These are phyloP conservation scores for Aspergillus sp. DNA, from an alignment of 2,329 filamentous ascomycete species.

Conservation along the genomic window DNA sequence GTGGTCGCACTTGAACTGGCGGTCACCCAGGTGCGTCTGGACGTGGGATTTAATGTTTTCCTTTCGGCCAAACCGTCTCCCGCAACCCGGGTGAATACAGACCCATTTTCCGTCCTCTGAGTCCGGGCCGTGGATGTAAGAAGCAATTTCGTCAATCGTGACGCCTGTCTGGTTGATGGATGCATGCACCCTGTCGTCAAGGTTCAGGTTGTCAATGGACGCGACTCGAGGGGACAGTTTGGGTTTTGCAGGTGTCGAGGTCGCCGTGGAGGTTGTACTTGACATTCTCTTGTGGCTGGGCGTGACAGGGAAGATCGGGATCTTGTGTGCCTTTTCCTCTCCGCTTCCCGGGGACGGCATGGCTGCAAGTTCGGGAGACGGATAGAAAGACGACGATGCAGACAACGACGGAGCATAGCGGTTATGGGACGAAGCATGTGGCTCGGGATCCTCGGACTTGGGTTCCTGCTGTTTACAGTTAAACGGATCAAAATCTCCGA, in stretches of 20 bases:
- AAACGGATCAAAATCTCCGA: constrained; percentile 43
- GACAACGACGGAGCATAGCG: constrained; percentile 29
- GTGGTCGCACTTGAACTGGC: constrained; percentile 87
- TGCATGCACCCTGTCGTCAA: constrained; percentile 51
- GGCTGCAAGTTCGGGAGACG: constrained; percentile 47
- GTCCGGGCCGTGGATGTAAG: constrained; percentile 65
- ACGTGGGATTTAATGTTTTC: constrained; percentile 99
- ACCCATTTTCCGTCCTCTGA: constrained; percentile 68
- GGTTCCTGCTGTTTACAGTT: constrained; percentile 46
- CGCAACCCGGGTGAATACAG: constrained; percentile 68
- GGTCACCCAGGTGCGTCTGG: constrained; percentile 92
- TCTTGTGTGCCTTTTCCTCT: constrained; percentile 18
- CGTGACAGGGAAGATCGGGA: constrained; percentile 23
- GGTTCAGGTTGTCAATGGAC: constrained; percentile 41
- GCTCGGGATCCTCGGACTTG: constrained; percentile 20
- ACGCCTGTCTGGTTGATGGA: constrained; percentile 71
- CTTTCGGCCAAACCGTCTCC: constrained; percentile 88
- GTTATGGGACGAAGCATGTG: constrained; percentile 32
- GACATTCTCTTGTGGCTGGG: constrained; percentile 16
- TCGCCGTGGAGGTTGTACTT: constrained; percentile 12
- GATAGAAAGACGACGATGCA: constrained; percentile 43
- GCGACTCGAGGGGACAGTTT: constrained; percentile 37
- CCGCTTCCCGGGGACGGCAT: constrained; percentile 21
- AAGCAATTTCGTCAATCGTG: constrained; percentile 72
- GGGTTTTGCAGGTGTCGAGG: constrained; percentile 21